Evolutionary conservation across 148 eudicot genomes (phyloP).

Genomic region (Bassia scoparia): DNA sequence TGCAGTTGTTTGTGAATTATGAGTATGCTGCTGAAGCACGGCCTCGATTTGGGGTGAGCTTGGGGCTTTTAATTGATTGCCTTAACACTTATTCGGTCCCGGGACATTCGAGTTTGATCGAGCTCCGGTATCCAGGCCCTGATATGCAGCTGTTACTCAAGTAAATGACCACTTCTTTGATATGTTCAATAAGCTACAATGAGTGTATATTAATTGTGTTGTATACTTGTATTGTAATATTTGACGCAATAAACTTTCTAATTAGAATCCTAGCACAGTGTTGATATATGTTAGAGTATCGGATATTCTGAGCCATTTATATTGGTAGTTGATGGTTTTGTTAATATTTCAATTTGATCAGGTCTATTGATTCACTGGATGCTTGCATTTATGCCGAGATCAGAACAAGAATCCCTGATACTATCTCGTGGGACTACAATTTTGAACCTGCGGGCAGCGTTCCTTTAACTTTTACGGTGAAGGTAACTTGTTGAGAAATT

Average conservation of each 20-base stretch:
- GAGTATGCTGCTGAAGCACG: conserved; percentile 78
- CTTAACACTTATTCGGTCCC: conserved; percentile 77
- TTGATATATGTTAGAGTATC: no score
- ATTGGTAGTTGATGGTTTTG: neutral
- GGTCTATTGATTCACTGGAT: conserved; percentile 78
- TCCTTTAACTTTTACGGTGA: conserved; percentile 86
- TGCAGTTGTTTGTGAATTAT: conserved; percentile 74
- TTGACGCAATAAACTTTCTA: no score
- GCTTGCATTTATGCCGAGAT: conserved; percentile 93
- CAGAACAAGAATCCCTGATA: conserved; percentile 90
- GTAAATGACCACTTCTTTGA: conserved; percentile 33
- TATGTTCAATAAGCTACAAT: neutral
- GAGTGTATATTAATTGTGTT: neutral
- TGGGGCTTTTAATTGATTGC: conserved; percentile 83
- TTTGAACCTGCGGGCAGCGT: conserved; percentile 90
- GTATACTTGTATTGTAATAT: neutral
- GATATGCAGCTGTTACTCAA: conserved; percentile 96
- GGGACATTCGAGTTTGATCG: conserved; percentile 59
- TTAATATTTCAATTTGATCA: conserved; percentile 24
- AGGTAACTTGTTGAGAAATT: conserved; percentile 43
- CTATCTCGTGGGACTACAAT: conserved; percentile 89
- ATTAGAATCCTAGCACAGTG: no score
- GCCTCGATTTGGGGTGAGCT: conserved; percentile 85
- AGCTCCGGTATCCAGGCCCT: conserved; percentile 90
- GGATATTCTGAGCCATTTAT: neutral